Evolutionary conservation across 768 basidiomycete species (phyloP).

Genomic region (Asterophora lycoperdoides): DNA sequence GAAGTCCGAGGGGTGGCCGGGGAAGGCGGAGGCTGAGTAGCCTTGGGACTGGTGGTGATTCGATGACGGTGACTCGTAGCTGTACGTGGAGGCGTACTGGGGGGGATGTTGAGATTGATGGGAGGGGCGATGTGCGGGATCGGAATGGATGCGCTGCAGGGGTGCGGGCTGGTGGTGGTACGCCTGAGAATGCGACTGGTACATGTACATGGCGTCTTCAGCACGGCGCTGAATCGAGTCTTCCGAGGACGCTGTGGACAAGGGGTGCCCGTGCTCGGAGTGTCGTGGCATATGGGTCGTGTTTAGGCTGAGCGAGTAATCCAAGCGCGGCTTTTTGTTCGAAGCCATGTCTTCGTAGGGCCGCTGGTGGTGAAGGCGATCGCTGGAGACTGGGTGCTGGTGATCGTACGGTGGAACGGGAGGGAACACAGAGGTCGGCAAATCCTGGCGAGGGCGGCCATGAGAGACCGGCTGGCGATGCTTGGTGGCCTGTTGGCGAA

Average conservation of each 20-base stretch:
- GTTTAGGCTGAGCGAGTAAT: slow-evolving; percentile 5
- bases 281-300: slow-evolving; percentile 4
- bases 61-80: slow-evolving; percentile 4
- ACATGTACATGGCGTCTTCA: slow-evolving; percentile 9
- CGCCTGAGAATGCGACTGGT: background rate
- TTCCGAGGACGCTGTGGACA: slow-evolving; percentile 1
- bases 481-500: slow-evolving; percentile 2
- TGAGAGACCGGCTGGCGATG: slow-evolving; percentile 1
- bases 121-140: background rate
- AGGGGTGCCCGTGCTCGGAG: slow-evolving; percentile 4
- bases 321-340: slow-evolving; percentile 18
- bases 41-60: background rate
- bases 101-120: background rate
- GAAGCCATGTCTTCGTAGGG: slow-evolving; percentile 15
- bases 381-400: slow-evolving; percentile 14
- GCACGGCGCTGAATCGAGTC: slow-evolving; percentile 1
- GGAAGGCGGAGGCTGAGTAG: too few relatives aligned
- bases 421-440: slow-evolving; percentile 3
- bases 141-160: background rate
- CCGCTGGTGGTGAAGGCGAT: slow-evolving; percentile 14
- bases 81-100: slow-evolving; percentile 4
- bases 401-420: slow-evolving; percentile 15
- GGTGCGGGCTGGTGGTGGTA: background rate
- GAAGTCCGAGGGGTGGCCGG: too few relatives aligned
- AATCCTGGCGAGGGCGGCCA: slow-evolving; percentile 5